These are phyloP conservation scores for Botrytis pseudocinerea DNA, from an alignment of 2,329 filamentous ascomycete species.

Conservation along the genomic window DNA sequence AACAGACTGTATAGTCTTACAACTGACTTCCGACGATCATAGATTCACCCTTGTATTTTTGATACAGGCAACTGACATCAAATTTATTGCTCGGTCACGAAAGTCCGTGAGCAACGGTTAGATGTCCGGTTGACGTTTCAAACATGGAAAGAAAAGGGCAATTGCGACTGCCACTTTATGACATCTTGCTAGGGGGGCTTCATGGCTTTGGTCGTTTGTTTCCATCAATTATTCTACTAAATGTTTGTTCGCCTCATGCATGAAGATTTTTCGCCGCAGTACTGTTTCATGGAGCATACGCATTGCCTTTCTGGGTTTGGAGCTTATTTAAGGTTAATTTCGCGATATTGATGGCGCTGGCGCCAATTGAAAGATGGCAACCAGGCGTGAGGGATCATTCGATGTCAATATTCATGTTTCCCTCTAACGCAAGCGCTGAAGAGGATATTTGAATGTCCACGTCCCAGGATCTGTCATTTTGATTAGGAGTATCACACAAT, in stretches of 20 bases:
- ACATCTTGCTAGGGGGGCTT: background rate
- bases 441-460: background rate
- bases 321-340: background rate
- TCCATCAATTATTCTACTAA: background rate
- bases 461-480: background rate
- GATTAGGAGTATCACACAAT: background rate
- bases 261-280: background rate
- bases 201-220: background rate
- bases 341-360: rapidly evolving
- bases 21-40: background rate
- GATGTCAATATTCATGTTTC: no score
- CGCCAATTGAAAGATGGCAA: background rate
- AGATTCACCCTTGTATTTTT: background rate
- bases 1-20: background rate
- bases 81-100: background rate
- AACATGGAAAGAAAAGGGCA: background rate
- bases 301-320: background rate
- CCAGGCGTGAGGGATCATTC: background rate
- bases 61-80: background rate
- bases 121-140: background rate
- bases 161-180: background rate
- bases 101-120: background rate
- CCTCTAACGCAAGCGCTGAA: background rate
- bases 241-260: background rate
- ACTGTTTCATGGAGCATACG: background rate